Evolutionary conservation across 345 rosid genomes (phyloP).

Genomic region (Passiflora organensis): DNA sequence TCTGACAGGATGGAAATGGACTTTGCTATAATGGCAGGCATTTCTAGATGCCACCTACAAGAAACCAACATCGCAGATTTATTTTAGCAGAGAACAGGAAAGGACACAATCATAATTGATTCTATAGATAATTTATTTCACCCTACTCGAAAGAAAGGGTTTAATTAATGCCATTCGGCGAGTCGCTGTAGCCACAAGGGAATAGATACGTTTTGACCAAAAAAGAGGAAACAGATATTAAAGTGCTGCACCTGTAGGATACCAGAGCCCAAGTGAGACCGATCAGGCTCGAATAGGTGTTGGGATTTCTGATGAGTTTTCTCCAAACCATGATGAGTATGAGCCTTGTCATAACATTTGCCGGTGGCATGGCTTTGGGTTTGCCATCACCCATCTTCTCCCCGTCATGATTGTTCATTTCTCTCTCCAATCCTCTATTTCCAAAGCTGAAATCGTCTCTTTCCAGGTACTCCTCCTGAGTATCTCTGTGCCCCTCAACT

Average conservation of each 20-base stretch:
- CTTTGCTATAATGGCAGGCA: conserved; percentile 94
- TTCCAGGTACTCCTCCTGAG: conserved; percentile 51
- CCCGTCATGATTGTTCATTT: conserved; percentile 39
- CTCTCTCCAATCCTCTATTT: conserved; percentile 50
- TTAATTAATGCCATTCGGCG: no score
- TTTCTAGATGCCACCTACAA: conserved; percentile 83
- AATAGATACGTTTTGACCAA: conserved; percentile 3
- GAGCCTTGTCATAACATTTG: conserved; percentile 97
- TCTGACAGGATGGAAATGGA: conserved; percentile 98
- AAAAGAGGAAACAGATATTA: no score
- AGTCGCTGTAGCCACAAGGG: conserved; percentile 3
- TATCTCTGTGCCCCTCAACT: conserved; percentile 38
- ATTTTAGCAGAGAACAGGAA: no score
- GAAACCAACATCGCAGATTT: no score
- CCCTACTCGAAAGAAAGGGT: no score
- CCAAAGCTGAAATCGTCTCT: conserved; percentile 81
- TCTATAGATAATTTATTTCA: neutral
- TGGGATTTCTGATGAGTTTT: conserved; percentile 95
- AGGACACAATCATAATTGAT: neutral
- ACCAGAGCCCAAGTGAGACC: conserved; percentile 92
- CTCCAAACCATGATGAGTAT: conserved; percentile 99
- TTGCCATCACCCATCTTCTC: conserved; percentile 53
- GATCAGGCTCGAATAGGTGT: conserved; percentile 89
- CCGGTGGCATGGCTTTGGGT: conserved; percentile 80
- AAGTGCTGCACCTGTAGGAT: conserved; percentile 56